Evolutionary conservation across 176 grass and related monocot genomes (phyloP).

Genomic region (Poa annua): DNA sequence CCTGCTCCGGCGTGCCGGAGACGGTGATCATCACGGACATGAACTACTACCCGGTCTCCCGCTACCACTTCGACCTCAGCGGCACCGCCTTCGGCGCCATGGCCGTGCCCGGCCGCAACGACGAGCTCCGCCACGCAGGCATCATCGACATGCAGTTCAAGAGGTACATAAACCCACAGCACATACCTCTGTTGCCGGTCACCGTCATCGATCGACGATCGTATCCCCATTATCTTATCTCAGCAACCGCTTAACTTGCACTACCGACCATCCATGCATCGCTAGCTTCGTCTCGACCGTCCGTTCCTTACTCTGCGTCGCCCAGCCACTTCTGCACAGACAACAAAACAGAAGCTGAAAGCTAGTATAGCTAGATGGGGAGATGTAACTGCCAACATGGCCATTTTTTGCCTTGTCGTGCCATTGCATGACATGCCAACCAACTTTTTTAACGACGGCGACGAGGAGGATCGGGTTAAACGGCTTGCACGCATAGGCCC

Average conservation of each 20-base stretch:
- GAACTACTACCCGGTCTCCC: slow-evolving; percentile 69
- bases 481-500: not conserved
- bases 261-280: not conserved
- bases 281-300: not conserved
- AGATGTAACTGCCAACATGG: not conserved
- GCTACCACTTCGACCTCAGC: slow-evolving; percentile 72
- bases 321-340: not conserved
- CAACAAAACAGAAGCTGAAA: not conserved
- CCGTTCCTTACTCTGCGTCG: not conserved
- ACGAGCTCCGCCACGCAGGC: slow-evolving; percentile 58
- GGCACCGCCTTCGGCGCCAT: slow-evolving; percentile 65
- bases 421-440: not conserved
- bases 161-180: slow-evolving; percentile 16
- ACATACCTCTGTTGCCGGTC: too few relatives aligned
- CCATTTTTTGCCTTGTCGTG: slow-evolving; percentile 16
- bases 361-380: not conserved
- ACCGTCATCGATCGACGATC: too few relatives aligned
- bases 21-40: slow-evolving; percentile 71
- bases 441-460: not conserved
- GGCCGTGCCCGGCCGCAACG: slow-evolving; percentile 48
- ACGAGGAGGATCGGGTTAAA: not conserved
- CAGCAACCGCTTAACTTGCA: not conserved
- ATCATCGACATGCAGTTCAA: slow-evolving; percentile 66
- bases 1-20: slow-evolving; percentile 58
- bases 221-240: not conserved